Evolutionary conservation across 192 early-diverging fungal genomes (phyloP).

Genomic region (Coemansia asiatica): DNA sequence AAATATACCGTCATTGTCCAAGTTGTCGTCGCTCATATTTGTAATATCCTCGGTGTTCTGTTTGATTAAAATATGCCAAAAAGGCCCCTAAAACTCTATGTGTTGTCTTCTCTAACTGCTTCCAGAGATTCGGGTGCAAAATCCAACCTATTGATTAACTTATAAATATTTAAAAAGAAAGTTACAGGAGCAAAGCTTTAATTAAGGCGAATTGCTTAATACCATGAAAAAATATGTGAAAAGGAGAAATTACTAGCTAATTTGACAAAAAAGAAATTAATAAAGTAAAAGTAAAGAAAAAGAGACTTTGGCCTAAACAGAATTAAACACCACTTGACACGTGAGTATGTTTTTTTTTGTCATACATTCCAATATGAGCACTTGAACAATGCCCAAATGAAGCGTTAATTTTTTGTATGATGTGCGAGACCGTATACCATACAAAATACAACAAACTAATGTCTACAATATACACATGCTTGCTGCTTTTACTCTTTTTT

Average conservation of each 20-base stretch:
- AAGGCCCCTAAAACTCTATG: too few species aligned
- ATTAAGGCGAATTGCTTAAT: not conserved
- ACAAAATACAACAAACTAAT: too few species aligned
- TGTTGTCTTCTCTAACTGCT: too few species aligned
- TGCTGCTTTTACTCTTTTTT: too few species aligned
- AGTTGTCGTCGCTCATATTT: slow-evolving; percentile 12
- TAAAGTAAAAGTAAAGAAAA: not conserved
- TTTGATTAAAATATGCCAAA: too few species aligned
- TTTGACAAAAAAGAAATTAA: not conserved
- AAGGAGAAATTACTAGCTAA: too few species aligned
- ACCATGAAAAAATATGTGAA: not conserved
- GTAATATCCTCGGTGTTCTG: not conserved
- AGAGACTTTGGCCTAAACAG: not conserved
- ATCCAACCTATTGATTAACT: not conserved
- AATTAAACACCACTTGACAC: not conserved
- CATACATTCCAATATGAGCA: too few species aligned
- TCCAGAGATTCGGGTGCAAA: not conserved
- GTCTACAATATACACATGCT: too few species aligned
- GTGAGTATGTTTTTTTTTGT: not conserved
- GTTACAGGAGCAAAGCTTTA: not conserved
- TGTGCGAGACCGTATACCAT: too few species aligned
- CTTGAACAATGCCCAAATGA: too few species aligned
- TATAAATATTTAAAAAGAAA: too few species aligned
- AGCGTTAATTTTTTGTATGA: too few species aligned
- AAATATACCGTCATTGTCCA: slow-evolving; percentile 36